Percentiles rank a stretch among this genome's conserved stretches.
Evolutionary conservation across 495 filamentous ascomycete species (phyloP).

Genomic region (Daldinia loculata): DNA sequence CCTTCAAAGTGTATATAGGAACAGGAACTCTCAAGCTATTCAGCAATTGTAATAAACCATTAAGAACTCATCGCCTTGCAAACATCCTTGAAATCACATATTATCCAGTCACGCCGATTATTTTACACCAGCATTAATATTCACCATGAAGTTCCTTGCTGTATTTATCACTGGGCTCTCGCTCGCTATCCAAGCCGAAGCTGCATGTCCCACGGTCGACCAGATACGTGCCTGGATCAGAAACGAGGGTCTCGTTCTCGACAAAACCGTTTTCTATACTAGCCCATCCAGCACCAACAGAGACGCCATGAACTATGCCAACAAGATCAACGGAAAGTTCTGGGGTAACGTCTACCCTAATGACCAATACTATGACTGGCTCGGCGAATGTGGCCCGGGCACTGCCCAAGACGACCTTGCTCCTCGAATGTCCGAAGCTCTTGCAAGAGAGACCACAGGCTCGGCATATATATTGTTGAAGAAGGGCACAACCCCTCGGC

Average conservation of each 20-base stretch:
- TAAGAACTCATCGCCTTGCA: neutral
- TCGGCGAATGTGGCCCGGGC: neutral
- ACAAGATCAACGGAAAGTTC: neutral
- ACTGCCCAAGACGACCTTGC: neutral
- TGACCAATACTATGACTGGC: neutral
- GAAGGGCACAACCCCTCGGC: neutral
- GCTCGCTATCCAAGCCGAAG: neutral
- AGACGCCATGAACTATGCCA: conserved; percentile 1
- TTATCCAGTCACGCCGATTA: neutral
- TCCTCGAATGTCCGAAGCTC: neutral
- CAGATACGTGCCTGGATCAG: neutral
- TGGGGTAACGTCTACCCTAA: neutral
- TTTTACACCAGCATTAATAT: neutral
- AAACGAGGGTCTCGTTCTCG: neutral
- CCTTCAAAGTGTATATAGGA: neutral
- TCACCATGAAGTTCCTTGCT: neutral
- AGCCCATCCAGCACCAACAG: neutral
- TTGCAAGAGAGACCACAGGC: neutral
- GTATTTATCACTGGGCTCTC: neutral
- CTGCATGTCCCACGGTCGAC: neutral
- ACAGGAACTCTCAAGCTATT: neutral
- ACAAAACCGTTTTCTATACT: neutral
- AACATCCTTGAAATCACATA: neutral
- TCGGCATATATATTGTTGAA: neutral
- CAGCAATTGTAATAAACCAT: neutral